Evolutionary conservation across 2,329 filamentous ascomycete genomes (phyloP), one percentile per base, ranked within the genome.

Genomic region (Dactylellina haptotyla): DNA sequence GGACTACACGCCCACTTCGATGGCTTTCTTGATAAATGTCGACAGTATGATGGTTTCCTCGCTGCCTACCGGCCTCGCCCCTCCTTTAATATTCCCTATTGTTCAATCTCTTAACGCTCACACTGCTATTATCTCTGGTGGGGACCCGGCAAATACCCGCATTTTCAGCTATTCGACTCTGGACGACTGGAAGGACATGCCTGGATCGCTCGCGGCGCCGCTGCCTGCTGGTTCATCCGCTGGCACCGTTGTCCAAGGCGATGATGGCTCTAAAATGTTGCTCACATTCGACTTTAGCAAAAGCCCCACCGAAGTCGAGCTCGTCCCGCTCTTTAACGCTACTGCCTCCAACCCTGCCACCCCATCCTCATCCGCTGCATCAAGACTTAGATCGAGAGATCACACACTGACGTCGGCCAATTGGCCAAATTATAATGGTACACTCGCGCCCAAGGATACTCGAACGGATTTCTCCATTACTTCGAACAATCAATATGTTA

Each of bases 181-280:
- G 14, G 64, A 72, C 18, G 76, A 75, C 12, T 78, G 76, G 77
- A 73, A 43, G n/a, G 41, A 69, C 20, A 20, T 78, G 37, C 43
- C 70, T n/a, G 30, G 30, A 41, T 25, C 34, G 2, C 57, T 75
- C 4, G 41, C 25, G 30, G 61, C 61, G 4, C 69, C 69, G 2
- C 39, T 73, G 12, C 61, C 56, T 14, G 39, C 34, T 46, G 63
- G 64, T 43, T 57, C 63, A 18, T 54, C 70, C 14, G 30, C 62
- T 46, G 70, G 70, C 14, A 50, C 48, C 28, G 70, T 77, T 46
- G 75, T 78, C 45, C 56, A 75, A 51, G 77, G 76, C 2, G 76
- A 77, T 54, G 77, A 78, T 67, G 77, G 77, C 18, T 76, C 75
- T 10, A 76, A 77, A 54, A 75, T 76, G 76, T 54, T 78, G 8